These are phyloP conservation scores for Phytophthora tubulina DNA, from an alignment of 352 stramenopile species.

Conservation along the genomic window DNA sequence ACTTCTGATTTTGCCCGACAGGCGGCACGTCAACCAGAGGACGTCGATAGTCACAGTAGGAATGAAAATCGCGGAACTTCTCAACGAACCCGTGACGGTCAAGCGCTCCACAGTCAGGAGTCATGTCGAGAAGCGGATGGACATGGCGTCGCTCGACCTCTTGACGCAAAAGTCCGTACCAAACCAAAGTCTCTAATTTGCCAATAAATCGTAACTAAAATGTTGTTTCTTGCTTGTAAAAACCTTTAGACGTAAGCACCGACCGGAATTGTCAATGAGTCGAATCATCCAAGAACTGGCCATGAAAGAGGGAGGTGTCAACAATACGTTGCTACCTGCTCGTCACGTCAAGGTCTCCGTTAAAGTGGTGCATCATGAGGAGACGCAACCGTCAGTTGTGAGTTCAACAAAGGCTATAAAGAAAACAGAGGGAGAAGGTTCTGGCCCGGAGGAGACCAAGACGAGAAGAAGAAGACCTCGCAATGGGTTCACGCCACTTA, in stretches of 20 bases:
- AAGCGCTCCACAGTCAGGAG: background rate
- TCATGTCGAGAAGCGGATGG: constrained; percentile 42
- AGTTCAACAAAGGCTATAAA: constrained; percentile 6
- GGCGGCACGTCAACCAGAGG: background rate
- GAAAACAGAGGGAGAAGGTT: constrained; percentile 11
- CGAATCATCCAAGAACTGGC: constrained; percentile 57
- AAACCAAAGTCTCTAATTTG: constrained; percentile 4
- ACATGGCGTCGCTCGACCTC: constrained; percentile 69
- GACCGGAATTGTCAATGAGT: constrained; percentile 58
- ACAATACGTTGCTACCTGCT: background rate
- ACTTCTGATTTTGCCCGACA: constrained; percentile 35
- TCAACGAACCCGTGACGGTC: constrained; percentile 26
- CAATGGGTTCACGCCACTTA: constrained; percentile 50
- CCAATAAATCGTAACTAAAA: constrained; percentile 19
- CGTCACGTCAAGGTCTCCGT: constrained; percentile 3
- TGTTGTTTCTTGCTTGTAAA: background rate
- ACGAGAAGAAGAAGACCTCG: constrained; percentile 25
- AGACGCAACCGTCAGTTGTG: background rate
- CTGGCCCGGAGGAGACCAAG: constrained; percentile 7
- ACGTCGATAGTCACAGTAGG: background rate
- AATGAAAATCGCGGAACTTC: constrained; percentile 54
- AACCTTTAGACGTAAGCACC: constrained; percentile 35
- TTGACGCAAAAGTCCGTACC: constrained; percentile 46
- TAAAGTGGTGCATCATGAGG: constrained; percentile 5
- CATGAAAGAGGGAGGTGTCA: constrained; percentile 10